phyloP scores from a whole-genome alignment of 2,329 filamentous ascomycete genomes.

The Apiospora sp. region DNA sequence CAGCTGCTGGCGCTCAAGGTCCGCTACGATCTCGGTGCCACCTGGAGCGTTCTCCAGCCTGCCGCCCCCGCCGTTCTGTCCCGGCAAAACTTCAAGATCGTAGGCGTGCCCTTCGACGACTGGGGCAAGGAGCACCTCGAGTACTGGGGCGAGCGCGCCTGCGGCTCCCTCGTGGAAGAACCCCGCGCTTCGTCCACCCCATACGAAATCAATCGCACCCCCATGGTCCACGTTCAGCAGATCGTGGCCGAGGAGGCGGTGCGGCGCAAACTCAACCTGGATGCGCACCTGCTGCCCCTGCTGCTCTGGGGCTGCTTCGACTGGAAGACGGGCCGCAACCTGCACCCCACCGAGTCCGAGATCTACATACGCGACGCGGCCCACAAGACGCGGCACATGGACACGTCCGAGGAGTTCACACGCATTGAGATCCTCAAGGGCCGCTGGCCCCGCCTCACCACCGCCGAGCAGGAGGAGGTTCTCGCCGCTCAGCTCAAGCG shows the following conservation, averaged over 20 bases:
- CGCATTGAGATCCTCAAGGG: slow-evolving; percentile 25
- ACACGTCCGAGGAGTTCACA: slow-evolving; percentile 37
- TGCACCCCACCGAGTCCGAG: slow-evolving; percentile 58
- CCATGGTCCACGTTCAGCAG: slow-evolving; percentile 54
- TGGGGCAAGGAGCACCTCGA: slow-evolving; percentile 63
- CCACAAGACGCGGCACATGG: slow-evolving; percentile 40
- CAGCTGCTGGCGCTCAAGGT: slow-evolving; percentile 66
- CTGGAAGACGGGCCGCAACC: slow-evolving; percentile 56
- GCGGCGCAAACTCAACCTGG: slow-evolving; percentile 60
- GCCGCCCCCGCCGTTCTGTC: slow-evolving; percentile 27
- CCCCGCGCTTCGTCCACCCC: background rate
- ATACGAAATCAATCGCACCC: slow-evolving; percentile 51
- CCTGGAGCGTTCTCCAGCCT: slow-evolving; percentile 34
- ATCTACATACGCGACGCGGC: slow-evolving; percentile 61
- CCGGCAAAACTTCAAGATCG: slow-evolving; percentile 41
- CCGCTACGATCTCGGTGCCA: slow-evolving; percentile 60
- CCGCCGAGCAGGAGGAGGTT: background rate
- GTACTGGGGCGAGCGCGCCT: slow-evolving; percentile 58
- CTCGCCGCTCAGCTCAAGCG: background rate
- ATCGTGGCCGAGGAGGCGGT: slow-evolving; percentile 64
- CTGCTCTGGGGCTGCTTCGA: slow-evolving; percentile 70
- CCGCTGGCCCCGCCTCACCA: slow-evolving; percentile 9
- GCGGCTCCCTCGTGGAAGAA: background rate
- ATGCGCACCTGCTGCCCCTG: slow-evolving; percentile 63
- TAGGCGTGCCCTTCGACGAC: slow-evolving; percentile 60